phyloP scores from a whole-genome alignment of 768 basidiomycete genomes.

The Mycena floridula region DNA sequence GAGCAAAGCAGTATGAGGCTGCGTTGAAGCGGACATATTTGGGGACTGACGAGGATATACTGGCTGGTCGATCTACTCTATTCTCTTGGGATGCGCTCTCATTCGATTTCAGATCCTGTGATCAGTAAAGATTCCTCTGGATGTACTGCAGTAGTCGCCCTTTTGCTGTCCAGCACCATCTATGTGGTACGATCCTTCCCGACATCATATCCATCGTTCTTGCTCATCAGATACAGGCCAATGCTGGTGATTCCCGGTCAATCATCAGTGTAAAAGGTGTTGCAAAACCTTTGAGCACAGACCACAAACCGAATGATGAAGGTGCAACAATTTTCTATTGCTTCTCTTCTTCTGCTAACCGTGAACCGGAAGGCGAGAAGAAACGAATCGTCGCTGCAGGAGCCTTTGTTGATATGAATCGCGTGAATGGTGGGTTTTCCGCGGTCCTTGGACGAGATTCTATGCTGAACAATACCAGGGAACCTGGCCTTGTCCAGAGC shows the following conservation, averaged over 20 bases:
- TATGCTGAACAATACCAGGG: slow-evolving; percentile 40
- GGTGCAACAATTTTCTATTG: too few relatives aligned
- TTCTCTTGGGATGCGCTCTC: slow-evolving; percentile 6
- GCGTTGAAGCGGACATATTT: slow-evolving; percentile 88
- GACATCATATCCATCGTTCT: slow-evolving; percentile 1
- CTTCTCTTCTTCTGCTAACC: slow-evolving; percentile 2
- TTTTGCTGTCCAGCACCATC: slow-evolving; percentile 79
- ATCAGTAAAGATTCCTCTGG: slow-evolving; percentile 91
- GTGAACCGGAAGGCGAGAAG: slow-evolving; percentile 57
- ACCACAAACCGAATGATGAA: slow-evolving; percentile 92
- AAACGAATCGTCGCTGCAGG: slow-evolving; percentile 85
- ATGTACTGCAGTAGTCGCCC: slow-evolving; percentile 88
- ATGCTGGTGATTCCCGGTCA: slow-evolving; percentile 96
- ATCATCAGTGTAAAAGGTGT: slow-evolving; percentile 82
- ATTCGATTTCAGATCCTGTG: slow-evolving; percentile 77
- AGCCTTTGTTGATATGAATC: slow-evolving; percentile 93
- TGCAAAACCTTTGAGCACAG: slow-evolving; percentile 84
- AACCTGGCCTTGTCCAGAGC: slow-evolving; percentile 95
- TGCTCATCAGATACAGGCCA: slow-evolving; percentile 57
- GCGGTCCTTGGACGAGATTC: not conserved
- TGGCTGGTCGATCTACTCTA: slow-evolving; percentile 53
- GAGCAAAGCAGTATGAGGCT: slow-evolving; percentile 58
- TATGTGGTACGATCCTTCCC: slow-evolving; percentile 74
- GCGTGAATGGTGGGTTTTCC: slow-evolving; percentile 84
- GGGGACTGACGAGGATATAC: slow-evolving; percentile 90